Evolutionary conservation across 208 protist species (phyloP), one percentile per base, ranked within the genome.

Genomic region (Acanthamoeba lenticulata): DNA sequence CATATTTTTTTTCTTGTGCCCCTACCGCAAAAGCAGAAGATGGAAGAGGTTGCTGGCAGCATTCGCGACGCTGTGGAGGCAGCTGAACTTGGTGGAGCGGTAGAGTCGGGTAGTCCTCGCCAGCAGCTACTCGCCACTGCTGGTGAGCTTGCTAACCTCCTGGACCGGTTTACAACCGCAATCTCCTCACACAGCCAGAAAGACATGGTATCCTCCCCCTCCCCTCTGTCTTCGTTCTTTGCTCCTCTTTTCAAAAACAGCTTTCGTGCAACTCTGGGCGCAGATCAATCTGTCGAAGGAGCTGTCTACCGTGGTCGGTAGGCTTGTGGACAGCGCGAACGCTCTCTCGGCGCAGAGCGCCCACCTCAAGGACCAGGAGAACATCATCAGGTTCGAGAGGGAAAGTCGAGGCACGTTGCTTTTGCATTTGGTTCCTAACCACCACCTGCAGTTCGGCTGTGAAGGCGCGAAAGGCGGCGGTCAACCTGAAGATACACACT

Each of bases 401-500:
- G n/a, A n/a, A n/a, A n/a, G n/a, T n/a, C n/a, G n/a, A n/a, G n/a
- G n/a, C n/a, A n/a, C n/a, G n/a, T n/a, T n/a, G n/a, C n/a, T n/a
- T n/a, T n/a, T n/a, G n/a, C n/a, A n/a, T 52, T 5, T 52, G 9
- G 47, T 52, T 5, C 47, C 3, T 38, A 0, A 13, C 7, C 0
- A 49, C 15, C 32, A 49, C 21, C n/a, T 13, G 15, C 21, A 72
- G 60, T 65, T 45, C 49, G 27, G 60, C 49, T 9, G 85, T 91
- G 38, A 65, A 91, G 52, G 57, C 36, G 21, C 40, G 38, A 34
- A 65, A 74, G 15, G 85, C 38, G 5, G 24, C 85, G 6, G 60
- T 91, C 49, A 72, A 91, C 38, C 57, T 74, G 9, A 65, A 91
- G 85, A 91, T 91, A 21, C 49, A 47, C 38, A 65, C 57, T 19